Conservation (phyloP, 2,329 filamentous ascomycete species). For the Fusarium mangiferae region DNA sequence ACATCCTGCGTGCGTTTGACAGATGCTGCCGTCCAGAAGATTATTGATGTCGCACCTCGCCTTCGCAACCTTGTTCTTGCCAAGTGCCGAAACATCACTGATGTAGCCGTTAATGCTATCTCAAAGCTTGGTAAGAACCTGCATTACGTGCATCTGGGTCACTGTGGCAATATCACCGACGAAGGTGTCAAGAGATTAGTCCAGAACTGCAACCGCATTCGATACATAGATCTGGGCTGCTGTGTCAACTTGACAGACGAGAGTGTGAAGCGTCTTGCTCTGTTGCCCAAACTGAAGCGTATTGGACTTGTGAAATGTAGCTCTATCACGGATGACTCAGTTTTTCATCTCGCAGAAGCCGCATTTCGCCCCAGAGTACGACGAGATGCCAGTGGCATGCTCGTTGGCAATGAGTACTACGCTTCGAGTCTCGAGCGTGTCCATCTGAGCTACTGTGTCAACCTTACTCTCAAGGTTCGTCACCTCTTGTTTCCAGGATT, state of each 20-base stretch:
- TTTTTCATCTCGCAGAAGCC: constrained; percentile 82
- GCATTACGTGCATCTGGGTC: constrained; percentile 95
- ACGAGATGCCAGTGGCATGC: constrained; percentile 59
- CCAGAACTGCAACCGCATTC: constrained; percentile 87
- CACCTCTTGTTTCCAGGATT: background rate
- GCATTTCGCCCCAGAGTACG: constrained; percentile 64
- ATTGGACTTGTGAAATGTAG: constrained; percentile 96
- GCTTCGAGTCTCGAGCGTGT: constrained; percentile 85
- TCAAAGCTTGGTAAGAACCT: constrained; percentile 92
- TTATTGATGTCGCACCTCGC: constrained; percentile 85
- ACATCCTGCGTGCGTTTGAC: constrained; percentile 88
- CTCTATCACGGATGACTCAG: constrained; percentile 89
- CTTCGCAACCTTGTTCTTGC: constrained; percentile 92
- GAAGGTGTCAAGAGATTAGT: constrained; percentile 86
- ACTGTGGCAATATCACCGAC: constrained; percentile 92
- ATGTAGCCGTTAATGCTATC: constrained; percentile 87
- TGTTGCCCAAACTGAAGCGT: constrained; percentile 89
- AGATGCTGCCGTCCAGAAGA: constrained; percentile 87
- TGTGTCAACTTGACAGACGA: constrained; percentile 88
- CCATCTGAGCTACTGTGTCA: constrained; percentile 93
- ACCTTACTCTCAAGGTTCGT: constrained; percentile 82
- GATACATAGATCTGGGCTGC: constrained; percentile 98
- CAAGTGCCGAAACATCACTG: constrained; percentile 94
- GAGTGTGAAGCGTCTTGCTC: constrained; percentile 85
- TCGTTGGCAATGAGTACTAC: constrained; percentile 63